Conservation (phyloP, 2,329 filamentous ascomycete species). For the Pseudogymnoascus destructans region DNA sequence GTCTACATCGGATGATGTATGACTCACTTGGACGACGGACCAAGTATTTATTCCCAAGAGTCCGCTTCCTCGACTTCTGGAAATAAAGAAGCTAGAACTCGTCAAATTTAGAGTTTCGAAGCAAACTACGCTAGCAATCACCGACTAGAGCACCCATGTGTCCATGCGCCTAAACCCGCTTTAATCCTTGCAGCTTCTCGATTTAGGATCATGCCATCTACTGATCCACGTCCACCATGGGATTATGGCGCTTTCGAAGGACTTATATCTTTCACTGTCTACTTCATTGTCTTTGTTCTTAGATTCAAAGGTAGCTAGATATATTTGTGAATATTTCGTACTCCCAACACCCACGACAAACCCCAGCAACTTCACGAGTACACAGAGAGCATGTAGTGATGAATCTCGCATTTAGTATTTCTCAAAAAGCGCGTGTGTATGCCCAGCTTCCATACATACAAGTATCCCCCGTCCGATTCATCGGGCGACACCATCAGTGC, state of each 20-base stretch:
- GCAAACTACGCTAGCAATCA: neutral
- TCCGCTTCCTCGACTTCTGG: neutral
- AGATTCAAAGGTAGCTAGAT: neutral
- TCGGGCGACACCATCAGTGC: neutral
- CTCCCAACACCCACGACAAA: neutral
- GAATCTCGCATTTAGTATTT: neutral
- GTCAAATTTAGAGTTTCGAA: neutral
- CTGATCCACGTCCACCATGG: neutral
- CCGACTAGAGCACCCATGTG: neutral
- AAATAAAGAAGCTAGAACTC: neutral
- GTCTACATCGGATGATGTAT: neutral
- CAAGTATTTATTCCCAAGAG: neutral
- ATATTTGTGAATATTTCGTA: neutral
- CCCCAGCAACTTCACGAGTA: neutral
- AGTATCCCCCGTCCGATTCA: neutral
- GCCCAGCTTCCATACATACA: slow-evolving; percentile 1
- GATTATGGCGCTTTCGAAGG: neutral
- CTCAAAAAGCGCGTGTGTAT: neutral
- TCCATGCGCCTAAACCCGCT: neutral
- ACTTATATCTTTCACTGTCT: neutral
- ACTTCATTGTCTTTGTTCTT: neutral
- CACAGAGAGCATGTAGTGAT: neutral
- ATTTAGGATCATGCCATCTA: neutral
- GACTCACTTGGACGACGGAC: neutral
- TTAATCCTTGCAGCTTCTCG: neutral